Percentiles rank a stretch among this genome's conserved stretches.
phyloP scores from a whole-genome alignment of 495 filamentous ascomycete genomes.

The Staphylotrichum tortipilum region DNA sequence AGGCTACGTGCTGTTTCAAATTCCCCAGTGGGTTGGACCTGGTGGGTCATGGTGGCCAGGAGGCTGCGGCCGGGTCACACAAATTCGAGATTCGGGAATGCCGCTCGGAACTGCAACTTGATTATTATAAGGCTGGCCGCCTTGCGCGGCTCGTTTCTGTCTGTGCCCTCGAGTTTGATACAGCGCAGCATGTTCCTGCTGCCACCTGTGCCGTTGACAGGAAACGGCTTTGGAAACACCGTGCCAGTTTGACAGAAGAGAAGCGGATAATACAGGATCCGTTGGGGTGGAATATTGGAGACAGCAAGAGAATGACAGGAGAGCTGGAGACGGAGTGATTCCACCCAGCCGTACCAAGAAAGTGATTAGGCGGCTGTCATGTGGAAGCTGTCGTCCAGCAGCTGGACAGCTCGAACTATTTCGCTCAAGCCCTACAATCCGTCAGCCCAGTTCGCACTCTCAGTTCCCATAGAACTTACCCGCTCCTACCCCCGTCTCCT shows the following conservation, averaged over 20 bases:
- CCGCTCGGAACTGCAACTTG: no score
- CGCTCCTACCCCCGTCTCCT: slow-evolving; percentile 15
- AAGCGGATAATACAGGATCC: not conserved
- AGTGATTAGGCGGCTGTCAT: no score
- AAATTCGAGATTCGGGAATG: no score
- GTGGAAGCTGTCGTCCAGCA: no score
- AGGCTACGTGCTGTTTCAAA: not conserved
- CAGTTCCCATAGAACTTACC: slow-evolving; percentile 1
- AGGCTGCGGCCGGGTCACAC: no score
- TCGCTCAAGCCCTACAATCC: slow-evolving; percentile 1
- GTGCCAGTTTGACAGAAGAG: no score
- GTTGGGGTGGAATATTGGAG: not conserved
- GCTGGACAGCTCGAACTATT: not conserved
- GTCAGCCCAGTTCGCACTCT: not conserved
- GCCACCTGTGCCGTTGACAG: not conserved
- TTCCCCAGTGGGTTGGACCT: no score
- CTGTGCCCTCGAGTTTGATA: not conserved
- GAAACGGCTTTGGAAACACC: no score
- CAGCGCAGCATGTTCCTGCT: not conserved
- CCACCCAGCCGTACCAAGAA: not conserved
- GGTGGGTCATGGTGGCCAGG: no score
- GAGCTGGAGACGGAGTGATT: not conserved
- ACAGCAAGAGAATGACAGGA: not conserved
- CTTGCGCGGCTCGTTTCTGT: not conserved
- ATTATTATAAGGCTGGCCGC: not conserved